Evolutionary conservation across 176 grass and related monocot genomes (phyloP).

Genomic region (Avena sativa): DNA sequence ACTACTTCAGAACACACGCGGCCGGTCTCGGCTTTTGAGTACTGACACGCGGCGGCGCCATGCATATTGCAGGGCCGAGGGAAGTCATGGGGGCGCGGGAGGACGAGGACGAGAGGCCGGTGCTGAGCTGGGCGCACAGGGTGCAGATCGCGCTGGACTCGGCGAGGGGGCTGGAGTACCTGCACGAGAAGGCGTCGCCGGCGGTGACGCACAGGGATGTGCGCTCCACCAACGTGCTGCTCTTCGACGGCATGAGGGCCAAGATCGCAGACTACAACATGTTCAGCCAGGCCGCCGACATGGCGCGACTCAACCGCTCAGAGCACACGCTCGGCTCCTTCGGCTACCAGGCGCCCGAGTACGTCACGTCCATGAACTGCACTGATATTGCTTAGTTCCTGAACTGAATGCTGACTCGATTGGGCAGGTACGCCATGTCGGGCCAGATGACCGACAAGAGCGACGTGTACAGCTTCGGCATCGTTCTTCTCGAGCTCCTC

Average conservation of each 20-base stretch:
- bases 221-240: slow-evolving; percentile 69
- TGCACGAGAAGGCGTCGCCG: slow-evolving; percentile 64
- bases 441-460: slow-evolving; percentile 61
- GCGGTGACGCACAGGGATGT: slow-evolving; percentile 65
- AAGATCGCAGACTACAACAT: slow-evolving; percentile 83
- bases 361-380: not conserved
- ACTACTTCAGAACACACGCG: not conserved
- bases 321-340: slow-evolving; percentile 68
- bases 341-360: slow-evolving; percentile 74
- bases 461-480: slow-evolving; percentile 70
- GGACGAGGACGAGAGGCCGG: slow-evolving; percentile 14
- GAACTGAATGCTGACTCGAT: slow-evolving; percentile 1
- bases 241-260: slow-evolving; percentile 58
- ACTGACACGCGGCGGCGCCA: not conserved
- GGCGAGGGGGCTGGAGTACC: slow-evolving; percentile 71
- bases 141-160: slow-evolving; percentile 63
- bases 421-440: slow-evolving; percentile 58
- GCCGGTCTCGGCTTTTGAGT: not conserved
- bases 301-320: slow-evolving; percentile 58
- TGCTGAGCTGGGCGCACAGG: slow-evolving; percentile 62
- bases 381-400: not conserved
- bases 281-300: slow-evolving; percentile 69
- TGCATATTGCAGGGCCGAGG: slow-evolving; percentile 23
- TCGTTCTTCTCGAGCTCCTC: slow-evolving; percentile 62
- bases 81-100: not conserved